Evolutionary conservation across 306 rosid genomes (phyloP).

Genomic region (Trifolium pratense): DNA sequence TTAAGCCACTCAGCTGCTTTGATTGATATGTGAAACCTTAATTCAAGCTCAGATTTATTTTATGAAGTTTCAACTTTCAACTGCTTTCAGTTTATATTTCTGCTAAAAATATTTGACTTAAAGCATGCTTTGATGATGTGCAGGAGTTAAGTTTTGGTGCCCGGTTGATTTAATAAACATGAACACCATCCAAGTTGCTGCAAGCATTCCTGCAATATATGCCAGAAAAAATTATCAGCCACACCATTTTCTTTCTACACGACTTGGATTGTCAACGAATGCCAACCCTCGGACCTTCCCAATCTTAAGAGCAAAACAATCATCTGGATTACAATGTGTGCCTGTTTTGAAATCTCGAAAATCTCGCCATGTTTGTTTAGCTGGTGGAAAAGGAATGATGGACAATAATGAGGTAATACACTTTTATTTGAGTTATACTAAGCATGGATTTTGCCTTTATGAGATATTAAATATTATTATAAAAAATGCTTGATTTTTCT

Average conservation of each 20-base stretch:
- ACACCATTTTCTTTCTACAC: slow-evolving; percentile 34
- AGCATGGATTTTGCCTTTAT: slow-evolving; percentile 17
- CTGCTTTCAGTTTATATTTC: slow-evolving; percentile 5
- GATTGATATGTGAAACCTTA: neutral
- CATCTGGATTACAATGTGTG: slow-evolving; percentile 39
- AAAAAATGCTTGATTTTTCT: slow-evolving; percentile 23
- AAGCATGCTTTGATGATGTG: slow-evolving; percentile 36
- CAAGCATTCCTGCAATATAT: slow-evolving; percentile 36
- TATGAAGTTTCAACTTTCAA: slow-evolving; percentile 6
- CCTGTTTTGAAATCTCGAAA: slow-evolving; percentile 45
- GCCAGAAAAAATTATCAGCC: slow-evolving; percentile 22
- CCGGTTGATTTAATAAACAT: slow-evolving; percentile 39
- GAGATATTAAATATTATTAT: slow-evolving; percentile 3
- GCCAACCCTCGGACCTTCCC: slow-evolving; percentile 33
- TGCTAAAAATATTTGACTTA: neutral
- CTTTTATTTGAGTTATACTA: slow-evolving; percentile 14
- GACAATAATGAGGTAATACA: slow-evolving; percentile 55
- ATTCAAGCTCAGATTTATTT: slow-evolving; percentile 2
- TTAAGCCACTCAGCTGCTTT: neutral
- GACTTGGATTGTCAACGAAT: slow-evolving; percentile 7
- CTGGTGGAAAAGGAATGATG: slow-evolving; percentile 62
- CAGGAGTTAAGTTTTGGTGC: slow-evolving; percentile 39
- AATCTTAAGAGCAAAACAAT: slow-evolving; percentile 17
- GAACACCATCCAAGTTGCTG: slow-evolving; percentile 49
- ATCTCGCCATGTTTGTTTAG: slow-evolving; percentile 54